Percentiles rank a stretch among this genome's conserved stretches.
These are phyloP conservation scores for Pseudognaphalium luteoalbum DNA, from an alignment of 129 eudicot species.

Conservation along the genomic window DNA sequence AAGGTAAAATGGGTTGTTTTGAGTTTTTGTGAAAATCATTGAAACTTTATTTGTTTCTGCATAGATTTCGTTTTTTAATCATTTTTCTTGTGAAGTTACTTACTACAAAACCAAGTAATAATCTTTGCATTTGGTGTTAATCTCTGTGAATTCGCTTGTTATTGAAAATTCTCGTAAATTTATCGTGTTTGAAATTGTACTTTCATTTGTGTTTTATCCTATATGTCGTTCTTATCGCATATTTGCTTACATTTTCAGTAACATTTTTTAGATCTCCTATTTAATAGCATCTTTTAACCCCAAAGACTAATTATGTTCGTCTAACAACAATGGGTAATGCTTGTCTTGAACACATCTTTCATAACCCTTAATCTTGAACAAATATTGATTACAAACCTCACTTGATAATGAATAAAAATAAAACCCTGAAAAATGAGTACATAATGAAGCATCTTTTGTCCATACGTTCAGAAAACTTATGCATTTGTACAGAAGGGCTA, in stretches of 20 bases:
- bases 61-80: conserved; percentile 12
- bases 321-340: conserved; percentile 8
- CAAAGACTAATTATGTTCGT: conserved; percentile 5
- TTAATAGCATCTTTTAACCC: conserved; percentile 12
- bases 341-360: not conserved
- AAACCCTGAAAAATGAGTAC: conserved; percentile 1
- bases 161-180: conserved; percentile 18
- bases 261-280: not conserved
- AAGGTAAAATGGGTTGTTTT: conserved; percentile 5
- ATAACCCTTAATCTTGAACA: not conserved
- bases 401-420: not conserved
- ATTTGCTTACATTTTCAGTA: not conserved
- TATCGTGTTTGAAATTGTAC: conserved; percentile 19
- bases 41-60: conserved; percentile 22
- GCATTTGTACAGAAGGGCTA: conserved; percentile 57
- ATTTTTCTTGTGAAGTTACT: conserved; percentile 27
- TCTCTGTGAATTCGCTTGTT: conserved; percentile 19
- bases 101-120: conserved; percentile 21
- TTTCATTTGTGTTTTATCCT: not conserved
- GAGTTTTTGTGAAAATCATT: conserved; percentile 10
- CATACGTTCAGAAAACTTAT: conserved; percentile 58
- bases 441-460: conserved; percentile 14
- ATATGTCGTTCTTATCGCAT: not conserved
- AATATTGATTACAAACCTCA: conserved; percentile 3
- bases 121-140: conserved; percentile 22